Conservation (phyloP, 257 asterid genomes). For the Nyctanthes arbortristis region DNA sequence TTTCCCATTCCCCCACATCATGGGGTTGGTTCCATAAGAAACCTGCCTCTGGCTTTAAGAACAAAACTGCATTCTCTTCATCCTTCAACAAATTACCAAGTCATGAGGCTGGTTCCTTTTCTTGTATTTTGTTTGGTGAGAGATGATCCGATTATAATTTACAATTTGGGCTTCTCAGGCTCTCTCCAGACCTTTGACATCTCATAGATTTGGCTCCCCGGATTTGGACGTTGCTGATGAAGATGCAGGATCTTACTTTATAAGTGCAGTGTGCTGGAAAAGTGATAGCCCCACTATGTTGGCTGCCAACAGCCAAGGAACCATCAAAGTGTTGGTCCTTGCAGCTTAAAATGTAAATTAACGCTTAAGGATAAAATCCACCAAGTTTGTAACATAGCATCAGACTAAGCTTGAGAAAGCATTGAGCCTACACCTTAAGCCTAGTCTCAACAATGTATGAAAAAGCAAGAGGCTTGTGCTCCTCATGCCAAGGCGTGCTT, state of each 20-base stretch:
- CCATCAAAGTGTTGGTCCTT: slow-evolving; percentile 75
- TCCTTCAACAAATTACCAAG: too few species aligned
- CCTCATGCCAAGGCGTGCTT: too few species aligned
- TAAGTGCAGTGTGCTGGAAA: slow-evolving; percentile 94
- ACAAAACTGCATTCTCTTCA: not conserved
- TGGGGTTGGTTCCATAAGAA: too few species aligned
- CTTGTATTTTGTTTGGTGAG: slow-evolving; percentile 6
- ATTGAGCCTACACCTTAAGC: too few species aligned
- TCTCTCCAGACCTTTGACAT: slow-evolving; percentile 74
- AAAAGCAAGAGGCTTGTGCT: too few species aligned
- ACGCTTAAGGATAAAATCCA: not conserved
- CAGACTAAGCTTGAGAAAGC: too few species aligned
- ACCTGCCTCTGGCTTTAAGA: too few species aligned
- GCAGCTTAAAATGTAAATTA: slow-evolving; percentile 45
- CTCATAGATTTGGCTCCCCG: slow-evolving; percentile 56
- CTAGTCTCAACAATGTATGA: too few species aligned
- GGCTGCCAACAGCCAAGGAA: slow-evolving; percentile 80
- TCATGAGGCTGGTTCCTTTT: not conserved
- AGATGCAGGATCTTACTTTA: slow-evolving; percentile 67
- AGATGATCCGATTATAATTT: too few species aligned
- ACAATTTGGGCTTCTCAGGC: slow-evolving; percentile 37
- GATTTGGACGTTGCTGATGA: slow-evolving; percentile 52
- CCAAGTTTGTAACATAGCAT: not conserved
- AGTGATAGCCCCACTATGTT: slow-evolving; percentile 74
- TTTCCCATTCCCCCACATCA: too few species aligned